Percentiles rank a stretch among this genome's conserved stretches.
phyloP scores from a whole-genome alignment of 345 rosid species.

The Eutrema japonicum region DNA sequence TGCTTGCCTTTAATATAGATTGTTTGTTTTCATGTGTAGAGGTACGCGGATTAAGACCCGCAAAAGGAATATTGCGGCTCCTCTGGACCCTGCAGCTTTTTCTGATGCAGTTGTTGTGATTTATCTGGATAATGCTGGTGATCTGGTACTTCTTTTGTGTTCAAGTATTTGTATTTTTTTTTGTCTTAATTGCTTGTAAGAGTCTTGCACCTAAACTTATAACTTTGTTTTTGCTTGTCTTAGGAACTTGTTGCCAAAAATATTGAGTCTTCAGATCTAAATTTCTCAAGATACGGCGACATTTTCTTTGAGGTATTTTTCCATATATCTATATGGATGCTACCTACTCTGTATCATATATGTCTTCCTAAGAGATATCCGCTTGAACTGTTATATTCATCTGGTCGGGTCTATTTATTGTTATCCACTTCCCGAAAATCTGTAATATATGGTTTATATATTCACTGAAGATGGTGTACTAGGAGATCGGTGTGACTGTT shows the following conservation, averaged over 20 bases:
- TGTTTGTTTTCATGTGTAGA: slow-evolving; percentile 40
- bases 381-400: neutral
- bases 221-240: neutral
- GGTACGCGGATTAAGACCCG: slow-evolving; percentile 99
- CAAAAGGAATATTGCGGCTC: slow-evolving; percentile 98
- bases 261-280: slow-evolving; percentile 84
- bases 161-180: neutral
- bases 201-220: neutral
- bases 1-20: neutral
- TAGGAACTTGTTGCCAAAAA: slow-evolving; percentile 93
- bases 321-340: neutral
- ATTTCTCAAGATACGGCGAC: slow-evolving; percentile 95
- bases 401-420: neutral
- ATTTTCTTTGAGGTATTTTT: slow-evolving; percentile 46
- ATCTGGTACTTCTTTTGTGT: slow-evolving; percentile 59
- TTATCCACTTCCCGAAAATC: neutral
- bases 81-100: slow-evolving; percentile 97
- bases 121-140: slow-evolving; percentile 95
- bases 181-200: neutral
- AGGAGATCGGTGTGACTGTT: neutral
- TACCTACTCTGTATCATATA: neutral
- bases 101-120: slow-evolving; percentile 98
- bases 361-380: slow-evolving; percentile 2
- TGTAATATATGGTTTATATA: neutral
- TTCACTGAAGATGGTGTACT: neutral